Base-by-base conservation (phyloP, 1,139 yeast genomes). In the Yamadazyma buinensis region DNA sequence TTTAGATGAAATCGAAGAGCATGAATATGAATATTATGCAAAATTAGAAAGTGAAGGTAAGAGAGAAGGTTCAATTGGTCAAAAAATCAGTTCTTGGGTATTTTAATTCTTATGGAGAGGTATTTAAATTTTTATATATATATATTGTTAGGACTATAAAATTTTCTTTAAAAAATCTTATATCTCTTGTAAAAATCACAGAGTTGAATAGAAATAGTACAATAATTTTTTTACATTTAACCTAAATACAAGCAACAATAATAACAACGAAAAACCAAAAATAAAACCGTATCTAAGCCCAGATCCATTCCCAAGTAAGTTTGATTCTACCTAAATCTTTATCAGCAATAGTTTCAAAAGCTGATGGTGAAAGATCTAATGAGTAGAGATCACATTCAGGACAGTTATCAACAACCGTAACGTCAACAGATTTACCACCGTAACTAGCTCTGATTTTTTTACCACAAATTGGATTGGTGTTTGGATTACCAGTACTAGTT, bases 321-420 rank as follows among this genome's bases (percentile, higher is more conserved):
- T 64, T 53, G 43, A 68, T 65, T 52, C 73, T 59, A 19, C 74
- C 75, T 47, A 64, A 60, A 32, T 29, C 52, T 42, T 54, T 38
- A 47, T 63, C 63, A 15, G 74, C 74, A 42, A 69, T 49, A 36
- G 56, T 47, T 7, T 49, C 30, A 39, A 69, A 68, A 7, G 74
- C 75, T 35, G 59, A 34, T 9, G 74, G 74, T n/a, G 74, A 66
- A 32, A 69, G 62, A 46, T 68, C 75, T 48, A 69, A 64, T 44
- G 64, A 70, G 42, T 58, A 28, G 28, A 51, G 47, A 18, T 50
- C 42, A 44, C 75, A 68, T 13, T 67, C 74, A 37, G 48, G 63
- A 49, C 75, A 68, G 30, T 67, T 46, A 49, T 68, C 75, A 21
- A 59, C 66, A 13, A 67, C 70, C 11, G 67, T 61, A 17, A 67